A percentile compares a stretch with the other conserved stretches of the same genome.
Evolutionary conservation across 352 stramenopile genomes (phyloP).

Genomic region (Phytophthora capsici): DNA sequence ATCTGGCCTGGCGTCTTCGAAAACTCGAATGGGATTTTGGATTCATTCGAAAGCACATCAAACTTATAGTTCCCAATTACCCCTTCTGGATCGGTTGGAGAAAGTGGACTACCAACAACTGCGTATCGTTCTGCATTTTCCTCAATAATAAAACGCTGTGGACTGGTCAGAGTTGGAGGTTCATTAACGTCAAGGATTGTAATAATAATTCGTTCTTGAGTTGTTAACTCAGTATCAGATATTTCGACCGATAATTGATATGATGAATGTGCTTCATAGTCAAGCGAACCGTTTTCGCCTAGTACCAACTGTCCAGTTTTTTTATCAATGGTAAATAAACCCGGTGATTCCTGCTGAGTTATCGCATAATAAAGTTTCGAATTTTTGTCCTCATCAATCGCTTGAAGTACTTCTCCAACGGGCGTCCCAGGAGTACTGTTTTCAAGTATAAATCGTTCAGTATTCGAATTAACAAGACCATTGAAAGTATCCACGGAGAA

Average conservation of each 20-base stretch:
- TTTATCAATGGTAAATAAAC: conserved; percentile 22
- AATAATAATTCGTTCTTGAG: conserved; percentile 14
- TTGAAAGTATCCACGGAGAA: conserved; percentile 22
- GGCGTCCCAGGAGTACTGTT: conserved; percentile 19
- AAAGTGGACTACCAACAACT: conserved; percentile 16
- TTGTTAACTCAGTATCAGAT: conserved; percentile 18
- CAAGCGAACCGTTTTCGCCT: conserved; percentile 2
- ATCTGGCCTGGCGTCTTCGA: conserved; percentile 20
- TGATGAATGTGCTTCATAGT: conserved; percentile 22
- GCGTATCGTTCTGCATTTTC: conserved; percentile 26
- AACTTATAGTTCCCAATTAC: conserved; percentile 9
- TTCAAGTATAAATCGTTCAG: conserved; percentile 22
- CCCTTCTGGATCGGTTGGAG: conserved; percentile 28
- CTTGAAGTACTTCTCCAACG: conserved; percentile 17
- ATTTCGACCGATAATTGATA: conserved; percentile 20
- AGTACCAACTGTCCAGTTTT: conserved; percentile 22
- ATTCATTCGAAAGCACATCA: conserved; percentile 1
- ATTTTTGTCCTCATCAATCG: conserved; percentile 27
- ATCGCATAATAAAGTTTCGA: conserved; percentile 23
- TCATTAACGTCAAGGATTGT: conserved; percentile 32
- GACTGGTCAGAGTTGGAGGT: conserved; percentile 20
- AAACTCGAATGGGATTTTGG: conserved; percentile 16
- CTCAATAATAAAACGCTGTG: conserved; percentile 21
- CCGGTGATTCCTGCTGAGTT: conserved; percentile 16
- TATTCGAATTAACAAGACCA: neutral